Evolutionary conservation across 202 grass and related monocot species (phyloP), one percentile per base, ranked within the genome.

Genomic region (Schoenoplectus tabernaemontani): DNA sequence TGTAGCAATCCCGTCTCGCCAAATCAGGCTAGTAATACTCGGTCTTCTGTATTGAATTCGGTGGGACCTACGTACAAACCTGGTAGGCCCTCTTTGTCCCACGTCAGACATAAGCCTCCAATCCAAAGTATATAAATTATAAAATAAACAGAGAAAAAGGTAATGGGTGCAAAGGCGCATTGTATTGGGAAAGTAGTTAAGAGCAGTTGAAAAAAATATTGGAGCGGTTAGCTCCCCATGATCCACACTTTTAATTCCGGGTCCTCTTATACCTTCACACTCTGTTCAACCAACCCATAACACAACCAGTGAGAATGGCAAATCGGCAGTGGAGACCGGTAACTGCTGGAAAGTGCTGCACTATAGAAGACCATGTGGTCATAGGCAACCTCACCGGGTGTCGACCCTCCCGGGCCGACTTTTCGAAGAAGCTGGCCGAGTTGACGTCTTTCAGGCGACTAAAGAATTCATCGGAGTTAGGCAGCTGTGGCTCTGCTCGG

Each of bases 331-430:
- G 96, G 96, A 84, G 87, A 69, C 96, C 96, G 6, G 13, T 94
- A 39, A 82, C 80, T 63, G 87, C 90, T 6, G 84, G 89, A 56
- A 99, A 88, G 76, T 95, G 92, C 90, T 95, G 96, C 88, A 78
- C 86, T 8, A 76, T 86, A 4, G 91, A 99, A 57, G 92, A 95
- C 59, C 88, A 89, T 30, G 86, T 87, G 32, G 86, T 91, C 56
- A 33, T 88, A 2, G 13, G 76, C n/a, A 91, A 87, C 5, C 83
- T 99, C 23, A 77, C 76, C 39, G 83, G 91, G 12, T 98, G 86
- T 84, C 73, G 90, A n/a, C 88, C 90, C 0, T 64, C 87, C 53
- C 85, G 87, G 12, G 89, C 88, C 0, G 90, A 95, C 64, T 92
- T 98, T 36, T 89, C 90, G 0, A 93, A 89, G 30, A 86, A 91